Conservation (phyloP, 148 eudicot species). For the Tetragonia tetragonoides region DNA sequence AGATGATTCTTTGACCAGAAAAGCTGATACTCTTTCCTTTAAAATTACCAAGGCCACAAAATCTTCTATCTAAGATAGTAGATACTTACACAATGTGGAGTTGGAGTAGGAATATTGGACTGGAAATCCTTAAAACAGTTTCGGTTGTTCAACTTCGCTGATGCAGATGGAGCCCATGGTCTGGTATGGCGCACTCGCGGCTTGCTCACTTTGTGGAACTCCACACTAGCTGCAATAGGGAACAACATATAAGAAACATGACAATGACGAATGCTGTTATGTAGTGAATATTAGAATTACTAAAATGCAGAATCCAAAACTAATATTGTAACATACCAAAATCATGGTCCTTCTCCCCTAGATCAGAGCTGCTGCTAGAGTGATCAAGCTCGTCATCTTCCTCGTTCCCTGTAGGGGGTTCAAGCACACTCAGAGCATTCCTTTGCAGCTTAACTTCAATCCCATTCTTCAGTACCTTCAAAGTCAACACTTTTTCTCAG, state of each 20-base stretch:
- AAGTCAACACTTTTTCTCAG: slow-evolving; percentile 4
- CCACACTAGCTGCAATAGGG: slow-evolving; percentile 46
- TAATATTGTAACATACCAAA: slow-evolving; percentile 50
- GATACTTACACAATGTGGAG: slow-evolving; percentile 51
- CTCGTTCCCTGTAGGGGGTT: slow-evolving; percentile 94
- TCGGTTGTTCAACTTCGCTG: slow-evolving; percentile 50
- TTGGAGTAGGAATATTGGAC: slow-evolving; percentile 39
- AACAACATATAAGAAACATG: slow-evolving; percentile 4
- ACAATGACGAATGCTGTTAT: not conserved
- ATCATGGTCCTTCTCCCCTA: slow-evolving; percentile 59
- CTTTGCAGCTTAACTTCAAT: slow-evolving; percentile 95
- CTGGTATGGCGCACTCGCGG: slow-evolving; percentile 64
- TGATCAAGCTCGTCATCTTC: slow-evolving; percentile 72
- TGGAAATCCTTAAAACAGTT: slow-evolving; percentile 54
- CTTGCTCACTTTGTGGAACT: slow-evolving; percentile 72
- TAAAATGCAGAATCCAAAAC: not conserved
- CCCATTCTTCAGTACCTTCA: slow-evolving; percentile 92
- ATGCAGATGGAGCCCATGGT: slow-evolving; percentile 63
- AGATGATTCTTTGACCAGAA: not conserved
- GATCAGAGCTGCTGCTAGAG: slow-evolving; percentile 79
- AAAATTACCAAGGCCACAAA: slow-evolving; percentile 4
- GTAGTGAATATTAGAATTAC: not conserved
- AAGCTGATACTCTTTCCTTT: not conserved
- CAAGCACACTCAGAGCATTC: slow-evolving; percentile 92
- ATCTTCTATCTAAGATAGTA: slow-evolving; percentile 20